A percentile compares a stretch with the other conserved stretches of the same genome.
Evolutionary conservation across 2,329 filamentous ascomycete genomes (phyloP).

Genomic region (Emmonsiellopsis sp.): DNA sequence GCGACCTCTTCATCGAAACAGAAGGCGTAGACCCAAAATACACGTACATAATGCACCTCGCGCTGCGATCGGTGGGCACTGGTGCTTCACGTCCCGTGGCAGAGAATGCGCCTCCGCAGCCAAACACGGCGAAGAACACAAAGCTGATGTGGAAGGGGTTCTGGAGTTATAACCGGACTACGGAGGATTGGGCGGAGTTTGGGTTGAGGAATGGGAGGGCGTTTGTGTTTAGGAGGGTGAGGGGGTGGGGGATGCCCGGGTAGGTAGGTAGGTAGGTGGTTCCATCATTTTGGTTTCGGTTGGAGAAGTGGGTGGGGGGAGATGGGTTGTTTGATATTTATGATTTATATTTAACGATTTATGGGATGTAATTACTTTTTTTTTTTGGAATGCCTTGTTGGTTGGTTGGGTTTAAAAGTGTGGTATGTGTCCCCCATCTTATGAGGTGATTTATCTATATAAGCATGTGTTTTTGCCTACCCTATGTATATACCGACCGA

Average conservation of each 20-base stretch:
- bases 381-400: background rate
- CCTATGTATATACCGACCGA: too few relatives aligned
- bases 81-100: slow-evolving; percentile 31
- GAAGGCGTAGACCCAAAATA: slow-evolving; percentile 73
- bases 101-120: slow-evolving; percentile 9
- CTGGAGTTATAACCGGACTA: slow-evolving; percentile 81
- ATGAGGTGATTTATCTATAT: too few relatives aligned
- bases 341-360: background rate
- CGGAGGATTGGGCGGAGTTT: slow-evolving; percentile 86
- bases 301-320: too few relatives aligned
- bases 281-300: background rate
- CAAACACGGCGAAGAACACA: slow-evolving; percentile 59
- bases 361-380: background rate
- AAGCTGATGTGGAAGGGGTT: slow-evolving; percentile 83
- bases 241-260: slow-evolving; percentile 43
- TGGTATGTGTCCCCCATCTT: too few relatives aligned
- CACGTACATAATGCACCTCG: slow-evolving; percentile 71
- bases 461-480: too few relatives aligned
- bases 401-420: too few relatives aligned
- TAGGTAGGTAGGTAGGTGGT: background rate
- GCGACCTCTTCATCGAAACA: slow-evolving; percentile 73
- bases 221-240: slow-evolving; percentile 54
- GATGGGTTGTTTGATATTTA: too few relatives aligned
- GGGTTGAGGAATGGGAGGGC: slow-evolving; percentile 51
- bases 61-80: slow-evolving; percentile 50